phyloP scores from a whole-genome alignment of 1,139 yeast genomes.

The Taphrina deformans region DNA sequence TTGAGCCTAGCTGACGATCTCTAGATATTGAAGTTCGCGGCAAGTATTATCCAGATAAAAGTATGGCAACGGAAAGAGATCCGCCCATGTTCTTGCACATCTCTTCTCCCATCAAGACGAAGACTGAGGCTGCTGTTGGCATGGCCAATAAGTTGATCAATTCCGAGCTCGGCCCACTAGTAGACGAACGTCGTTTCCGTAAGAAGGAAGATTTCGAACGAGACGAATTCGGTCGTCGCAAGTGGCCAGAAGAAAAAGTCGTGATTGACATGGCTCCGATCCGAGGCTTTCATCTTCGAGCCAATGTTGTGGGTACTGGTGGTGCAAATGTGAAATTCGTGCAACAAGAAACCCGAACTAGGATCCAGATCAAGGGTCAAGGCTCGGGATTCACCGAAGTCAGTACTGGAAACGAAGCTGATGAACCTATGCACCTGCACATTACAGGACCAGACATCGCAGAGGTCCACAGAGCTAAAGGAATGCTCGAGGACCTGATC shows the following conservation, averaged over 20 bases:
- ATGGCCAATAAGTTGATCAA: constrained; percentile 45
- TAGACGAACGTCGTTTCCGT: constrained; percentile 45
- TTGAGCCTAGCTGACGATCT: background rate
- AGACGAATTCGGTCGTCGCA: constrained; percentile 36
- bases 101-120: constrained; percentile 43
- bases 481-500: constrained; percentile 45
- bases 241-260: constrained; percentile 43
- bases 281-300: constrained; percentile 44
- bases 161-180: constrained; percentile 45
- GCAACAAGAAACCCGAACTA: constrained; percentile 45
- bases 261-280: constrained; percentile 42
- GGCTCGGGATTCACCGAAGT: constrained; percentile 47
- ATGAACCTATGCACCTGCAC: constrained; percentile 45
- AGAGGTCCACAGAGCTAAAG: constrained; percentile 43
- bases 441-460: constrained; percentile 43
- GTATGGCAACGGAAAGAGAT: constrained; percentile 45
- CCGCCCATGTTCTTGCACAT: constrained; percentile 47
- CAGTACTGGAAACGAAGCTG: constrained; percentile 45
- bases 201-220: constrained; percentile 37
- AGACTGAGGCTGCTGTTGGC: constrained; percentile 44
- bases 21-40: constrained; percentile 45
- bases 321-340: constrained; percentile 50
- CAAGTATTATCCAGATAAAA: constrained; percentile 47
- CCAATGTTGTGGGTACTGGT: constrained; percentile 45
- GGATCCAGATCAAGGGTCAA: constrained; percentile 47